These are phyloP conservation scores for Verticillium zaregamsianum DNA, from an alignment of 2,329 filamentous ascomycete species.

Conservation along the genomic window DNA sequence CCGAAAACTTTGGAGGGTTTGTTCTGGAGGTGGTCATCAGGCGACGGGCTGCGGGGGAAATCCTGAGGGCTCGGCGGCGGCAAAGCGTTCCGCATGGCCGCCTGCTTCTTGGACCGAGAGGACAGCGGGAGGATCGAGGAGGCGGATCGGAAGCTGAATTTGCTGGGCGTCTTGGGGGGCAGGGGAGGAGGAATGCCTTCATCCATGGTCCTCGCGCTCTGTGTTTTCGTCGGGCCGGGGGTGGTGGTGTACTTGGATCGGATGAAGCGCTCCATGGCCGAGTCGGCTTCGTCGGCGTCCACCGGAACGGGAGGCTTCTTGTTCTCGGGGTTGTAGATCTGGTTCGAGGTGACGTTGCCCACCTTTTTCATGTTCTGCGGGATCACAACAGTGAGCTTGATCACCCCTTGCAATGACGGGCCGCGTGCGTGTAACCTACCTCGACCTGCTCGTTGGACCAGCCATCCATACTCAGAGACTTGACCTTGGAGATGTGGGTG, in stretches of 20 bases:
- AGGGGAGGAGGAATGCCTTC: slow-evolving; percentile 57
- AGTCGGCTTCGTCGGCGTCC: slow-evolving; percentile 88
- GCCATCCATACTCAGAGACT: slow-evolving; percentile 96
- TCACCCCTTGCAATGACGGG: background rate
- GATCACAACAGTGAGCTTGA: background rate
- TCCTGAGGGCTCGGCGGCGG: slow-evolving; percentile 16
- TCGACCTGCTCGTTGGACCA: slow-evolving; percentile 97
- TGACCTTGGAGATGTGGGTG: slow-evolving; percentile 97
- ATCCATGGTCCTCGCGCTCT: slow-evolving; percentile 44
- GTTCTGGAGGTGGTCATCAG: slow-evolving; percentile 39
- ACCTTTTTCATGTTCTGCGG: slow-evolving; percentile 88
- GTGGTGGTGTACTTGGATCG: slow-evolving; percentile 83
- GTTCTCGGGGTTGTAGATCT: slow-evolving; percentile 82
- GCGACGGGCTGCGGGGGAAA: slow-evolving; percentile 25
- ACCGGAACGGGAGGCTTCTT: slow-evolving; percentile 79
- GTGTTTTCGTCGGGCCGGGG: slow-evolving; percentile 22
- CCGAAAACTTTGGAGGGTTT: slow-evolving; percentile 69
- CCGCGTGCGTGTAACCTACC: slow-evolving; percentile 46
- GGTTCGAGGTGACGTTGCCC: slow-evolving; percentile 83
- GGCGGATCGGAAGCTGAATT: slow-evolving; percentile 53
- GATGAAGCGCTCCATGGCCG: slow-evolving; percentile 93
- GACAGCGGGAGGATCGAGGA: slow-evolving; percentile 66
- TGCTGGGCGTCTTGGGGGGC: slow-evolving; percentile 61
- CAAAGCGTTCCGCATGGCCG: slow-evolving; percentile 13
- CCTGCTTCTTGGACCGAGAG: slow-evolving; percentile 55